Evolutionary conservation across 169 alveolate species (phyloP), one percentile per base, ranked within the genome.

Genomic region (Cryptosporidium canis): DNA sequence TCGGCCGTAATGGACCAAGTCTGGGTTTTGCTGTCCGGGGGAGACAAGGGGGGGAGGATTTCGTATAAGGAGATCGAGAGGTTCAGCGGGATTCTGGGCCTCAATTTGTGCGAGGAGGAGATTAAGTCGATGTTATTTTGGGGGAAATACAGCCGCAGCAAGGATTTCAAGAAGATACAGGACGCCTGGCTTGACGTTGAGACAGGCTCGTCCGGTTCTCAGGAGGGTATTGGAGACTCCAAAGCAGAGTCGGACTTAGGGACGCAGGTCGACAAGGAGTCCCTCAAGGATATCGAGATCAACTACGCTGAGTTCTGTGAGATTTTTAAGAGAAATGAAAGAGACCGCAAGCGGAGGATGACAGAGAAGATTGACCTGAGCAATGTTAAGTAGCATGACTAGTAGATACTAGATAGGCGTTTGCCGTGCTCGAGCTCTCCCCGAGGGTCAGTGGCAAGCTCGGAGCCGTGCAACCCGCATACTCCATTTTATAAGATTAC

Each of bases 291-390:
- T 31, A 61, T 61, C 12, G 68, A 61, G 68, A 29, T 67, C 14
- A 51, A 21, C 5, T 67, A 67, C 39, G 16, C 56, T 5, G 83
- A 67, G 16, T 67, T 67, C 27, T 67, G 83, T 3, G 65, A 67
- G 3, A 45, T 67, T 18, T 67, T 67, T 41, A 65, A 44, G 24
- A 67, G 83, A 21, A 43, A 44, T 67, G 83, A 67, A 67, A 67
- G 61, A 16, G 45, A 43, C 33, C 29, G 63, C 21, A 67, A 67
- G 33, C 56, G 64, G n/a, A 67, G 83, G 33, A 24, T 67, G 16
- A 16, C 83, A 45, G 45, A 47, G 65, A 67, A 51, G 45, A 44
- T 67, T 47, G 64, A 67, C 21, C n/a, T 67, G 45, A 45, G 66
- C 35, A 67, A 67, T 43, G 31, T 67, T 7, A 44, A 67, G 55